phyloP scores from a whole-genome alignment of 805 yeast genomes.

The Wickerhamiella kurtzmanii region DNA sequence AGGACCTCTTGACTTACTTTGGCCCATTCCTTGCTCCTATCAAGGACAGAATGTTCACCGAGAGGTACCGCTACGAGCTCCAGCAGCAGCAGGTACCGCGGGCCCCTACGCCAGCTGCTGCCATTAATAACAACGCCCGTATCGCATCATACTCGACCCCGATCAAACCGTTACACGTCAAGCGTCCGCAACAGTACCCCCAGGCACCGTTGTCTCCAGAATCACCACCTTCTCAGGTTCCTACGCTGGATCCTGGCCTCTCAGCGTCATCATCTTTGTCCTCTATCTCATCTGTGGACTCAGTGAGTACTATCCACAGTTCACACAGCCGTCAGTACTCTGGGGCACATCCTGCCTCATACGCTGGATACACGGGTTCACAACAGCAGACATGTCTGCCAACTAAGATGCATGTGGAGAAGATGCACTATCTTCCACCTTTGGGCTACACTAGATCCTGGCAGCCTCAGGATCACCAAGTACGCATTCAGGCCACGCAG shows the following conservation, averaged over 20 bases:
- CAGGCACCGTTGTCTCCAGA: background rate
- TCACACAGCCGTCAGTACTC: background rate
- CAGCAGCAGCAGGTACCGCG: background rate
- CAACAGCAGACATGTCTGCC: background rate
- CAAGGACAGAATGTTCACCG: constrained; percentile 34
- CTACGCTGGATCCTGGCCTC: constrained; percentile 14
- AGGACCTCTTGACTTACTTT: constrained; percentile 55
- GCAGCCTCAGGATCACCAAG: constrained; percentile 1
- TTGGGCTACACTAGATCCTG: constrained; percentile 4
- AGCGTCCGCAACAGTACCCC: background rate
- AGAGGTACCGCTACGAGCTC: background rate
- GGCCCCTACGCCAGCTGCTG: background rate
- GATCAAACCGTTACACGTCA: background rate
- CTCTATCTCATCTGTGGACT: constrained; percentile 17
- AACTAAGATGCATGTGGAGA: background rate
- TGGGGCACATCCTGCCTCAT: background rate
- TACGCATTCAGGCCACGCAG: constrained; percentile 1
- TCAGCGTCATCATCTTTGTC: constrained; percentile 19
- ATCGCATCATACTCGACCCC: background rate
- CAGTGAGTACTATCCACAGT: background rate
- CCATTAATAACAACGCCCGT: background rate
- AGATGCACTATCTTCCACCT: constrained; percentile 4
- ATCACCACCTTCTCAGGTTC: constrained; percentile 1
- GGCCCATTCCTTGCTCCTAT: constrained; percentile 68
- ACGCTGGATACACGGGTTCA: background rate